A percentile compares a stretch with the other conserved stretches of the same genome.
Evolutionary conservation across 2,329 filamentous ascomycete genomes (phyloP).

Genomic region (Hypoxylon rubiginosum): DNA sequence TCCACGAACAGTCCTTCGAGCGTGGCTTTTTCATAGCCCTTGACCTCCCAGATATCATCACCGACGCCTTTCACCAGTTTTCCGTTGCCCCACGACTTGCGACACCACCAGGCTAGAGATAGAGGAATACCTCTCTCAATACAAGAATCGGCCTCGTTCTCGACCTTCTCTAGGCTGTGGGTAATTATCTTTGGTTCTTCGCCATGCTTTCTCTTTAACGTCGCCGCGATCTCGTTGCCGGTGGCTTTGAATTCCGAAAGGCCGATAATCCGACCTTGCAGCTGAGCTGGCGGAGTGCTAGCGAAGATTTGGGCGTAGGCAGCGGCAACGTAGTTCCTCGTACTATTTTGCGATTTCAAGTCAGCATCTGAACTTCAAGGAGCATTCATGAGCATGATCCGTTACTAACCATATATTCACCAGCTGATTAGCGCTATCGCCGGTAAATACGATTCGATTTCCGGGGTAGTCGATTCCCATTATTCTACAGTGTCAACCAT

Average conservation of each 20-base stretch:
- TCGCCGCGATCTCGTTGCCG: slow-evolving; percentile 43
- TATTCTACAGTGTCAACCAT: slow-evolving; percentile 24
- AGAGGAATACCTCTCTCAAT: slow-evolving; percentile 37
- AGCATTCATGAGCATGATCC: background rate
- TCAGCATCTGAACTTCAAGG: background rate
- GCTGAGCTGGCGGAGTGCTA: slow-evolving; percentile 38
- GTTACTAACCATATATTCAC: slow-evolving; percentile 40
- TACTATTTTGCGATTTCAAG: slow-evolving; percentile 32
- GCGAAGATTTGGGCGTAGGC: slow-evolving; percentile 50
- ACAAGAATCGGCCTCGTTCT: slow-evolving; percentile 41
- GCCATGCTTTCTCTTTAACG: slow-evolving; percentile 42
- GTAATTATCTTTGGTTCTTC: slow-evolving; percentile 27
- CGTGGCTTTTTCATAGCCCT: slow-evolving; percentile 44
- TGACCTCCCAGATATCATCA: slow-evolving; percentile 47
- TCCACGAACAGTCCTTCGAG: slow-evolving; percentile 42
- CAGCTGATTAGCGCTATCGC: slow-evolving; percentile 44
- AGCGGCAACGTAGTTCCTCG: slow-evolving; percentile 48
- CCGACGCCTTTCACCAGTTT: slow-evolving; percentile 36
- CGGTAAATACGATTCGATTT: slow-evolving; percentile 42
- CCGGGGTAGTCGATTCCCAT: slow-evolving; percentile 40
- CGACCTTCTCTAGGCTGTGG: slow-evolving; percentile 45
- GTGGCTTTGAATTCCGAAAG: slow-evolving; percentile 47
- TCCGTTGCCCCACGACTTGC: slow-evolving; percentile 48
- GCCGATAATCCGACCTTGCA: slow-evolving; percentile 42
- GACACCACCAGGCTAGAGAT: slow-evolving; percentile 47